Evolutionary conservation across 1,139 yeast genomes (phyloP), one percentile per base, ranked within the genome.

Genomic region (Scheffersomyces segobiensis): DNA sequence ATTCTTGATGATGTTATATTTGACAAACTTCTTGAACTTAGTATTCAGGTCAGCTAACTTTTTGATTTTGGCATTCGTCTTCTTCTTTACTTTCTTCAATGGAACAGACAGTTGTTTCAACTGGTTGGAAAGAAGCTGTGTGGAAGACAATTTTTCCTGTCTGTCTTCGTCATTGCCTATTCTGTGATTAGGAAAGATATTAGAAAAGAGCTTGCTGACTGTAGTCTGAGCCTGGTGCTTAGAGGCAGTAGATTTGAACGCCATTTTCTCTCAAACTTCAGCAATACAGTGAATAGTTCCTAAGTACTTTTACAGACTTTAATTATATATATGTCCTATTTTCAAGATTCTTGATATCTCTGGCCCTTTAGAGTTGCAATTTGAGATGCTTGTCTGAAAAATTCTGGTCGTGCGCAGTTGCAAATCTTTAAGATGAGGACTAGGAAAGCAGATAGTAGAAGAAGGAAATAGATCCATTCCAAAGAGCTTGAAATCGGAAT

Each of bases 21-120:
- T 84, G 19, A 89, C 87, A 56, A 78, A 67, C 62, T 80, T 82
- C 54, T 77, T 76, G 55, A 87, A 75, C 60, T 77, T 75, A 50
- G 75, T 73, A 19, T 81, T 77, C 21, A 71, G 67, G n/a, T 71
- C 74, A 46, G 71, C 68, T 48, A 72, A 71, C 59, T 75, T 74
- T 62, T 73, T 79, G 48, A 81, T 74, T 55, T 72, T 73, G 52
- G 71, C 69, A 61, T 78, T 78, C 46, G 62, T 60, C 49, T 62
- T 62, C 55, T 69, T 70, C 62, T 76, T 78, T 49, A 65, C 61
- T 52, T 74, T 71, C 63, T 79, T 83, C 59, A 50, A 68, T 58
- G 32, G 70, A 60, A 46, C 60, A 32, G 18, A 53, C 52, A 57
- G 51, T 56, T 62, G 55, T 56, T 56, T 52, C 59, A 59, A 55